Evolutionary conservation across 1,284 basidiomycete genomes (phyloP).

Genomic region (Rhodofomes roseus): DNA sequence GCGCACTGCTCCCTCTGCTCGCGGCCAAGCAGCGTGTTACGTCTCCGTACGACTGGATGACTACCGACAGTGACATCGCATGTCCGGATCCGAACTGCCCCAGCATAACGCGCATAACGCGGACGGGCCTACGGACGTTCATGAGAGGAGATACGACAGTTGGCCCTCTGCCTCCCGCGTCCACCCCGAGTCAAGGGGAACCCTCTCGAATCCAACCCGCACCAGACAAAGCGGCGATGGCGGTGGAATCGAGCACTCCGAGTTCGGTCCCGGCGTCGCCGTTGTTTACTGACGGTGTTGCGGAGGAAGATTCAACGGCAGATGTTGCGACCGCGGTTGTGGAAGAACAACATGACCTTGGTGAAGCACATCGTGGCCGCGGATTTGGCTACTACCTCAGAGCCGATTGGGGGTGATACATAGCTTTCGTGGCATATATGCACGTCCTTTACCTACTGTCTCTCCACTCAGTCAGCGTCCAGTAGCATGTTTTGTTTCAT

Average conservation of each 20-base stretch:
- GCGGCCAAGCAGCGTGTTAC: constrained; percentile 59
- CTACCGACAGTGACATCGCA: constrained; percentile 57
- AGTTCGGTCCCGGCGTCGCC: not conserved
- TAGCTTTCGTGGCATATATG: no score
- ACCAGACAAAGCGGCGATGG: not conserved
- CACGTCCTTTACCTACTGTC: no score
- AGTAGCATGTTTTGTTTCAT: no score
- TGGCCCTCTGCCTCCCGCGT: constrained; percentile 32
- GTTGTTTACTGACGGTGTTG: not conserved
- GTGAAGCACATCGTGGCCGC: no score
- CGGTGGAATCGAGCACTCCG: not conserved
- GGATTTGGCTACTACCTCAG: not conserved
- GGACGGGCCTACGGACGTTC: constrained; percentile 48
- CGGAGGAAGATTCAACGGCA: not conserved
- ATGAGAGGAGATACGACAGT: constrained; percentile 50
- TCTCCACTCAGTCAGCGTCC: no score
- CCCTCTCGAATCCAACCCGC: not conserved
- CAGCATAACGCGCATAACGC: constrained; percentile 48
- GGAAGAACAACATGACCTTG: not conserved
- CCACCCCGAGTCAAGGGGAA: not conserved
- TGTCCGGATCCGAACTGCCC: constrained; percentile 64
- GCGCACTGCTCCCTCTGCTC: constrained; percentile 49
- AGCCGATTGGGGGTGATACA: not conserved
- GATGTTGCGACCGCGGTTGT: not conserved
- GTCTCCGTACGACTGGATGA: constrained; percentile 61